A percentile compares a stretch with the other conserved stretches of the same genome.
Conservation (phyloP, 1,284 basidiomycete genomes). For the Puccinia sorghi region DNA sequence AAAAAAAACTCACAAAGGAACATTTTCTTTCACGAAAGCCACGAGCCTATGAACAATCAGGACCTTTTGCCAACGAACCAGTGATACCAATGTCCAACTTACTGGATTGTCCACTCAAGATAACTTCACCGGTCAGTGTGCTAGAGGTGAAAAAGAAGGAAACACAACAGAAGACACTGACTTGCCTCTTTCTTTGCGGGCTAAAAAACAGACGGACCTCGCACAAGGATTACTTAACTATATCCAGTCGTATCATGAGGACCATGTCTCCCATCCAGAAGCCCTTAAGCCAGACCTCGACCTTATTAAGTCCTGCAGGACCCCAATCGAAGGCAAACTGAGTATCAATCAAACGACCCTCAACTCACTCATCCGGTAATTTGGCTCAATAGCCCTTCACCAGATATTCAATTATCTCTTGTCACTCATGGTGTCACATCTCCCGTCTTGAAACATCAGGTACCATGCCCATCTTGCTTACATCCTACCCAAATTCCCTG, state of each 20-base stretch:
- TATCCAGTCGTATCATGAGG: slow-evolving; percentile 39
- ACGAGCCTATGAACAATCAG: too few species aligned
- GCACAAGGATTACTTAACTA: slow-evolving; percentile 9
- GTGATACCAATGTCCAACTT: slow-evolving; percentile 20
- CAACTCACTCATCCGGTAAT: slow-evolving; percentile 22
- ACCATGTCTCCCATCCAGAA: slow-evolving; percentile 30
- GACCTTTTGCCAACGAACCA: too few species aligned
- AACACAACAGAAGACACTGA: neutral
- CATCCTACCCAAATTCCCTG: slow-evolving; percentile 71
- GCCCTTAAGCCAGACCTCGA: slow-evolving; percentile 32
- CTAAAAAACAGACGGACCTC: slow-evolving; percentile 21
- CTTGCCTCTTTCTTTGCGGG: neutral
- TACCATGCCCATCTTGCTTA: slow-evolving; percentile 86
- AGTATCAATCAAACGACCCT: slow-evolving; percentile 23
- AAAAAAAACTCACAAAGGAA: too few species aligned
- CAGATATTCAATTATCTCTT: neutral
- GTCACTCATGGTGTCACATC: neutral
- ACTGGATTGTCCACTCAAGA: slow-evolving; percentile 31
- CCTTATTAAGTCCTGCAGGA: slow-evolving; percentile 7
- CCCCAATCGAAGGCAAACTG: slow-evolving; percentile 20
- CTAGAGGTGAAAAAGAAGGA: neutral
- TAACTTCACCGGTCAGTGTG: slow-evolving; percentile 4
- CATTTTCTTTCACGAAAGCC: too few species aligned
- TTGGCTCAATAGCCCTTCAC: neutral
- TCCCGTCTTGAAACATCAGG: slow-evolving; percentile 60